A percentile compares a stretch with the other conserved stretches of the same genome.
Conservation (phyloP, 2,329 filamentous ascomycete species). For the Botrytis deweyae region DNA sequence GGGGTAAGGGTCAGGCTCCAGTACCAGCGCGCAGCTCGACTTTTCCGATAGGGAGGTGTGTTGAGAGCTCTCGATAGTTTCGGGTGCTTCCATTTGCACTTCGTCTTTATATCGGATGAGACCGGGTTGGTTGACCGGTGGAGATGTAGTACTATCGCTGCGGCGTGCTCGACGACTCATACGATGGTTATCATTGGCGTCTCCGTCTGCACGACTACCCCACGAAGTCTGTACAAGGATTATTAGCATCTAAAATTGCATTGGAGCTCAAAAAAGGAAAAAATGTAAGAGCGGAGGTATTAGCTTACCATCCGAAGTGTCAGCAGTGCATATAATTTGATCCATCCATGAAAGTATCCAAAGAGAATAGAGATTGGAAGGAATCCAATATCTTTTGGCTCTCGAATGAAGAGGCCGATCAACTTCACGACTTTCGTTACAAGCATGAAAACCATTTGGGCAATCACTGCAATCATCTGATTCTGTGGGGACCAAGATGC, state of each 20-base stretch:
- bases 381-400: constrained; percentile 77
- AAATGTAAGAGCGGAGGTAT: constrained; percentile 11
- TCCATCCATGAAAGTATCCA: constrained; percentile 87
- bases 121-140: constrained; percentile 44
- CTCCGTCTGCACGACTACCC: constrained; percentile 90
- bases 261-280: not conserved
- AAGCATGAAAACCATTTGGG: constrained; percentile 72
- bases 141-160: constrained; percentile 45
- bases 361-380: constrained; percentile 85
- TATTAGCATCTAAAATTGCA: constrained; percentile 29
- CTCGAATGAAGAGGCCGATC: constrained; percentile 78
- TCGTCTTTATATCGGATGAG: constrained; percentile 48
- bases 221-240: constrained; percentile 71
- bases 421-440: constrained; percentile 92
- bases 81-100: constrained; percentile 6
- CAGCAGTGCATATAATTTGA: constrained; percentile 84
- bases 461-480: constrained; percentile 57
- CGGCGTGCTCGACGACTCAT: constrained; percentile 39
- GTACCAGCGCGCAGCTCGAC: not conserved
- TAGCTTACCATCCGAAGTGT: constrained; percentile 72
- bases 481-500: constrained; percentile 55
- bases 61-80: constrained; percentile 13
- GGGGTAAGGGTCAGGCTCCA: not conserved
- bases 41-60: constrained; percentile 15
- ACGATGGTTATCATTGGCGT: constrained; percentile 74